Evolutionary conservation across 2,329 filamentous ascomycete species (phyloP), one percentile per base, ranked within the genome.

Genomic region (Verticillium klebahnii): DNA sequence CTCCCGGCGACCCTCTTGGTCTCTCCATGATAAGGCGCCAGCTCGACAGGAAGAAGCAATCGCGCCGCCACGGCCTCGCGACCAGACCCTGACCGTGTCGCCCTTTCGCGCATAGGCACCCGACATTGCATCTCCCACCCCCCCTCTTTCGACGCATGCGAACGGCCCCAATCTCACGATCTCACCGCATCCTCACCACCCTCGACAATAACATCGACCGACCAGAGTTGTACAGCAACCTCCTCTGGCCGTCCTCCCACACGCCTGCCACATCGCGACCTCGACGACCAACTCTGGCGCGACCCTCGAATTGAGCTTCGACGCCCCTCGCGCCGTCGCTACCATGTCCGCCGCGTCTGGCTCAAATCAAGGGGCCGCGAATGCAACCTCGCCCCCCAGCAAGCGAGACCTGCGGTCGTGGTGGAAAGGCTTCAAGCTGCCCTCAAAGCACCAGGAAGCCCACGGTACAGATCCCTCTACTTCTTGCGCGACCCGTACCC

Each of bases 401-500:
- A 96, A 90, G 79, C 88, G 92, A 74, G 93, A 97, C 74, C 82
- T 98, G 69, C 90, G 93, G 69, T 96, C 91, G 63, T 99, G 95
- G 95, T 98, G 95, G 95, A 97, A 93, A 77, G 88, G 89, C 70
- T 98, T 99, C 79, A 95, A 95, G 78, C 85, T 90, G 60, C 80
- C 84, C 56, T 77, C 81, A 40, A 86, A 82, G 70, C 80, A 82
- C 62, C 81, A 85, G 61, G 85, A 87, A 67, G 69, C 78, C 58
- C 77, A 81, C 71, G 84, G 85, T 87, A 83, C 72, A 72, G 83
- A 82, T 69, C 68, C 67, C 64, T 71, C 66, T 65, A 67, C 63
- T 67, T 67, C 63, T 67, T 67, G 62, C 64, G 59, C 55, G 23
- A 60, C 61, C 36, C 40, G 60, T 32, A 15, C 25, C 23, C 54